Evolutionary conservation across 2,329 filamentous ascomycete species (phyloP), one percentile per base, ranked within the genome.

Genomic region (Canariomyces notabilis): DNA sequence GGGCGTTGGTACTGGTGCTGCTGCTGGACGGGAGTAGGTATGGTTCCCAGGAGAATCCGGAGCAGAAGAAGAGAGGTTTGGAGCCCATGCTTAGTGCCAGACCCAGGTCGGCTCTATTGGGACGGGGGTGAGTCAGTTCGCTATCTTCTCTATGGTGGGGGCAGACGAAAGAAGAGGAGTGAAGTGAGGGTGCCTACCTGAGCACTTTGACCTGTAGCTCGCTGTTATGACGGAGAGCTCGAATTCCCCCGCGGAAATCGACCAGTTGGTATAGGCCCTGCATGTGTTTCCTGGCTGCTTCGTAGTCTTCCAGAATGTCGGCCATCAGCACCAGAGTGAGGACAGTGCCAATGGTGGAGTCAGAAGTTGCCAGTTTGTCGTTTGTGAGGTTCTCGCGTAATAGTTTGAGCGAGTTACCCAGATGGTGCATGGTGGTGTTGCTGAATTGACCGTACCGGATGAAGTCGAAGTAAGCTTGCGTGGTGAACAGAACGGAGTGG

Each of bases 181-280:
- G 26, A 29, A 12, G 26, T 9, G 38, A 47, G 6, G n/a, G n/a
- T n/a, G n/a, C n/a, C n/a, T 37, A 54, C 50, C 54, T 40, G 31
- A 51, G 53, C 12, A 48, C 45, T 33, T 56, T 56, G 16, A 36
- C 15, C 39, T 55, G 54, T n/a, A 56, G 40, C 9, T 47, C 32
- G 4, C 16, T 35, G 38, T 49, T 52, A 22, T 44, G 7, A 14
- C 20, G 23, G 9, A 63, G 34, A 1, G 35, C 23, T 4, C 9
- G 1, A 4, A 56, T 39, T 2, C 54, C 54, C 11, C 54, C 54
- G 1, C 54, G 48, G 1, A 56, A 29, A 7, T 42, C n/a, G 26
- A 56, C 42, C 11, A 56, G 37, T 2, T 48, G 37, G 21, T 34
- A 42, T 31, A 56, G 36, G 5, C 52, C 54, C 5, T 37, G 22